phyloP scores from a whole-genome alignment of 345 rosid genomes.

The Gossypium arboreum region DNA sequence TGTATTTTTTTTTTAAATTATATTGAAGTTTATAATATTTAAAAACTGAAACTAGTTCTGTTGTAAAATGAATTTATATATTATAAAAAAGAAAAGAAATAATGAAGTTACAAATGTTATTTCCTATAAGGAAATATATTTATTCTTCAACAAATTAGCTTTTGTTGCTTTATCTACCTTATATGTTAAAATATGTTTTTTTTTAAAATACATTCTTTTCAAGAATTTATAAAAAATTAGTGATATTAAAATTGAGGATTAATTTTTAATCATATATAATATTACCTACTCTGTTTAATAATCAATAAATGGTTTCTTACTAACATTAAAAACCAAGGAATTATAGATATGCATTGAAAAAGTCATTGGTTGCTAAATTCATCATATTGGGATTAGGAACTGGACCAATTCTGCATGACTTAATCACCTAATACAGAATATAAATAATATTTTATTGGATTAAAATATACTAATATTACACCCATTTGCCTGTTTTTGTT shows the following conservation, averaged over 20 bases:
- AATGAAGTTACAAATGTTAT: too few relatives aligned
- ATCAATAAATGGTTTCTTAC: not conserved
- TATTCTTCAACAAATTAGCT: too few relatives aligned
- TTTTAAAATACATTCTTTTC: too few relatives aligned
- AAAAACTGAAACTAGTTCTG: not conserved
- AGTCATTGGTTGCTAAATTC: not conserved
- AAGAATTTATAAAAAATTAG: too few relatives aligned
- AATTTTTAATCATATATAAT: too few relatives aligned
- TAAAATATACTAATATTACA: not conserved
- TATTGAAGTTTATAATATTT: not conserved
- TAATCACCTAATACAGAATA: not conserved
- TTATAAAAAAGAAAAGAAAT: too few relatives aligned
- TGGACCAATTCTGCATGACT: not conserved
- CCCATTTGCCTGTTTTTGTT: not conserved
- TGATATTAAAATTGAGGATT: too few relatives aligned
- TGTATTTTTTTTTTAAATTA: not conserved
- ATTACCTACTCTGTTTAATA: too few relatives aligned
- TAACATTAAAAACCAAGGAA: not conserved
- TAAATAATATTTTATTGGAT: not conserved
- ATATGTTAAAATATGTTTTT: too few relatives aligned
- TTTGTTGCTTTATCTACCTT: too few relatives aligned
- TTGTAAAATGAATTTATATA: not conserved
- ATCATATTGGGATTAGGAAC: not conserved
- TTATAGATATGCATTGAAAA: not conserved
- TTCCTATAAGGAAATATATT: too few relatives aligned